Percentiles rank a stretch among this genome's conserved stretches.
These are phyloP conservation scores for Lonicera japonica DNA, from an alignment of 129 eudicot genomes.

Conservation along the genomic window DNA sequence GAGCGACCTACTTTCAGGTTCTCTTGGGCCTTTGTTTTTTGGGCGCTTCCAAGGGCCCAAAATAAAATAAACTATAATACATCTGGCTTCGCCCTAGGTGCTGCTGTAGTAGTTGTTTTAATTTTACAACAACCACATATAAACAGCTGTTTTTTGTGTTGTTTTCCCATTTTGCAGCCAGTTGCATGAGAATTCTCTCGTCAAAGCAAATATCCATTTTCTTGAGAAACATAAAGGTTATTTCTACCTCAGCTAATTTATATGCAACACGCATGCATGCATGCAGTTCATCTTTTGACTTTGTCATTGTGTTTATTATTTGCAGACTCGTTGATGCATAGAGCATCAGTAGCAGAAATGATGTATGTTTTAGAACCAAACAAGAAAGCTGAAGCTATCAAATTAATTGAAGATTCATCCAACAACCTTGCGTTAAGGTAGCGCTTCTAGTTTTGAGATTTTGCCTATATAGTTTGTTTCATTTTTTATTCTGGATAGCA, in stretches of 20 bases:
- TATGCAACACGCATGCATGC: not conserved
- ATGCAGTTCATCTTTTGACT: conserved; percentile 1
- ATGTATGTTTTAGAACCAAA: conserved; percentile 63
- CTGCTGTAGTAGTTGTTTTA: no score
- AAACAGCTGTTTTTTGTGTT: not conserved
- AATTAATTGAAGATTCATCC: conserved; percentile 64
- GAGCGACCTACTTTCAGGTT: conserved; percentile 83
- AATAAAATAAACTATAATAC: no score
- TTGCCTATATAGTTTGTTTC: not conserved
- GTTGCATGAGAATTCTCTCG: conserved; percentile 64
- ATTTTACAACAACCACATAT: no score
- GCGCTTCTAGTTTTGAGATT: conserved; percentile 1
- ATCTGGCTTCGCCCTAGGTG: no score
- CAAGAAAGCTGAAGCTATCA: conserved; percentile 71
- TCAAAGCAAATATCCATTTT: conserved; percentile 61
- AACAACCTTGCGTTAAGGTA: conserved; percentile 45
- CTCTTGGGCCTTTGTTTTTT: not conserved
- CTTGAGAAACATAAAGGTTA: conserved; percentile 81
- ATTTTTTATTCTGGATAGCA: not conserved
- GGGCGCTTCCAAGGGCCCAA: no score
- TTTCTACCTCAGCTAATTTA: conserved; percentile 4
- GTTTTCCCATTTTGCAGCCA: conserved; percentile 36
- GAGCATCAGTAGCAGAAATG: conserved; percentile 95
- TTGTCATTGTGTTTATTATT: not conserved
- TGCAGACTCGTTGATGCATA: conserved; percentile 93